These are phyloP conservation scores for Coemansia sp. DNA, from an alignment of 192 early-diverging fungal genomes.

Conservation along the genomic window DNA sequence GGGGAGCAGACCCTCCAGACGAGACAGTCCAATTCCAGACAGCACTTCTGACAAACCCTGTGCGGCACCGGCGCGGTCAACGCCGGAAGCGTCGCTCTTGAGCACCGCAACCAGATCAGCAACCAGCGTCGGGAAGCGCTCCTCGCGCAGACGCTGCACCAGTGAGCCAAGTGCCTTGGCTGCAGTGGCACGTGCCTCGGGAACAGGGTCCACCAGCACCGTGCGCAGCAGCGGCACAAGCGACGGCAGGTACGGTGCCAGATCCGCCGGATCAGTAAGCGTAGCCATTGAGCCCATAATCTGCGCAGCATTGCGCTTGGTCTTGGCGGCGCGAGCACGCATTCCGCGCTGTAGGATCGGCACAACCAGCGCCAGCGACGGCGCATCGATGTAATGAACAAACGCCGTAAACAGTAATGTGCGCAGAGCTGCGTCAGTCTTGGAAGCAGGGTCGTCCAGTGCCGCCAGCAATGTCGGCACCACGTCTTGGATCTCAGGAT, in stretches of 20 bases:
- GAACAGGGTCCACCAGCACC: constrained; percentile 93
- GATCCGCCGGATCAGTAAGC: constrained; percentile 87
- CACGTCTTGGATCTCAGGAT: constrained; percentile 93
- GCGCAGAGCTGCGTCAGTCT: constrained; percentile 78
- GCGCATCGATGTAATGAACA: constrained; percentile 98
- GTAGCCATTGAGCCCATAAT: constrained; percentile 98
- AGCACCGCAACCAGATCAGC: constrained; percentile 82
- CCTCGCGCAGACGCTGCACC: constrained; percentile 89
- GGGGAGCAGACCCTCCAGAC: constrained; percentile 85
- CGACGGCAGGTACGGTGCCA: constrained; percentile 81
- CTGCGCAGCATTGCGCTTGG: constrained; percentile 94
- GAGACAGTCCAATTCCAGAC: constrained; percentile 80
- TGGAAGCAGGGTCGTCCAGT: constrained; percentile 82
- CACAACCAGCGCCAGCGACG: constrained; percentile 90
- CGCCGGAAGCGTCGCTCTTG: constrained; percentile 84
- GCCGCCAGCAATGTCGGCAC: constrained; percentile 86
- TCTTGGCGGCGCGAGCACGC: constrained; percentile 80
- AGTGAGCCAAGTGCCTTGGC: constrained; percentile 92
- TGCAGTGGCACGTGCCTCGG: constrained; percentile 89
- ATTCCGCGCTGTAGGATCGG: constrained; percentile 93
- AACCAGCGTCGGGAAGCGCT: constrained; percentile 89
- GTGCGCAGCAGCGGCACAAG: constrained; percentile 87
- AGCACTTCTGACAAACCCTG: constrained; percentile 95
- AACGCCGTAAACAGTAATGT: constrained; percentile 92
- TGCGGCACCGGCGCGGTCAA: constrained; percentile 94